Evolutionary conservation across 2,329 filamentous ascomycete species (phyloP).

Genomic region (Colletotrichum sansevieriae): DNA sequence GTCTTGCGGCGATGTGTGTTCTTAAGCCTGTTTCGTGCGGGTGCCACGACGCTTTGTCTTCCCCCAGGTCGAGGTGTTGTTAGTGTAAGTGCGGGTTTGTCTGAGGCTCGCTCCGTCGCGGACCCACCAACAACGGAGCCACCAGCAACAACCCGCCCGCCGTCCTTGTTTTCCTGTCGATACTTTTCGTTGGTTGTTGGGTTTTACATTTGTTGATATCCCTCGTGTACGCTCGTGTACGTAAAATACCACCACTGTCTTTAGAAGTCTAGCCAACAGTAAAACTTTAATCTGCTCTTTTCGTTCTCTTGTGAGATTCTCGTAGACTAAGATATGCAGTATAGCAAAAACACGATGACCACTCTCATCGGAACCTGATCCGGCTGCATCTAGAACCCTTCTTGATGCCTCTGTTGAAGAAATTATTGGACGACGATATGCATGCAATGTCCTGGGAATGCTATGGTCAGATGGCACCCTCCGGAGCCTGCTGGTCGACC

Average conservation of each 20-base stretch:
- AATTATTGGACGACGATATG: background rate
- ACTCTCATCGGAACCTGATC: background rate
- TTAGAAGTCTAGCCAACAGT: constrained; percentile 5
- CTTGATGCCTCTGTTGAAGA: background rate
- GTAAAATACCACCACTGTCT: constrained; percentile 26
- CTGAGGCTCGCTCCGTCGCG: constrained; percentile 1
- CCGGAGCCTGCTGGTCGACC: background rate
- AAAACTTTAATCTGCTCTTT: background rate
- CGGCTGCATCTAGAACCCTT: background rate
- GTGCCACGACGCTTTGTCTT: constrained; percentile 14
- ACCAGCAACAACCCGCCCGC: background rate
- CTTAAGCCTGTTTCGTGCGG: constrained; percentile 10
- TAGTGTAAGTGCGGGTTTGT: constrained; percentile 8
- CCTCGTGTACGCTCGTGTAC: constrained; percentile 25
- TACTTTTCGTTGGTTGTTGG: background rate
- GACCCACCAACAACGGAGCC: background rate
- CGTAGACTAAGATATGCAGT: background rate
- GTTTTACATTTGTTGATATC: constrained; percentile 36
- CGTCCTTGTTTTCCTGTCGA: background rate
- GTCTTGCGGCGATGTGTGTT: background rate
- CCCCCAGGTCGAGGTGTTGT: background rate
- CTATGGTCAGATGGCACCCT: constrained; percentile 15
- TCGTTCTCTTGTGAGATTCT: background rate
- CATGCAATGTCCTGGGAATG: background rate
- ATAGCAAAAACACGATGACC: constrained; percentile 8